Evolutionary conservation across 805 yeast genomes (phyloP), one percentile per base, ranked within the genome.

Genomic region (Grigorovia humatica): DNA sequence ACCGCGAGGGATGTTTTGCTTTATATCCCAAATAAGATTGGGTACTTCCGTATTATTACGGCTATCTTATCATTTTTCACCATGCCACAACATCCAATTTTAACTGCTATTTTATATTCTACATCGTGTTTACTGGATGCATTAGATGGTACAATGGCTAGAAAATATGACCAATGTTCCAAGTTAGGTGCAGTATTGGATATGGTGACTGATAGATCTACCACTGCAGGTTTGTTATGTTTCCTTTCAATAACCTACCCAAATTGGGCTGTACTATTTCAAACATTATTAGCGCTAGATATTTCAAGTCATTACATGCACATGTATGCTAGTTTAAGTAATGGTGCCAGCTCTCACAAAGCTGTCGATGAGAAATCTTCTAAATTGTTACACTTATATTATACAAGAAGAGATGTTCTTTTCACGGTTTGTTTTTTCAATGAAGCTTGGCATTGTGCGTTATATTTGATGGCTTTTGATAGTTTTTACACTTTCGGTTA

Each of bases 151-250:
- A 82, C 84, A 51, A 95, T 96, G 52, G 99, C 99, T 4, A 78
- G 99, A 56, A 78, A 77, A 61, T 88, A 76, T 66, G 80, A 86
- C 66, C 99, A 93, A 68, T 84, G 96, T 15, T 87, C 97, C 35
- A 78, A 80, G 58, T 88, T 88, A 59, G 99, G 99, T 41, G 98
- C 99, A 18, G 96, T 95, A 19, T 77, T 93, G 60, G 99, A 93
- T 69, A 93, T 93, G 99, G 97, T 93, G 35, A 91, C 99, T 18
- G 99, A 93, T 68, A 78, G 99, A 64, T 93, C 97, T 66, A 90
- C 99, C 13, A 93, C 99, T 0, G 80, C 95, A 13, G 85, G 96
- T n/a, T 76, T 93, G 62, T 82, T 93, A 59, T 89, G 95, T 67
- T 93, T 79, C 67, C 74, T 93, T 52, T 80, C 93, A 58, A 82